These are phyloP conservation scores for Calonectria crousiana DNA, from an alignment of 2,329 filamentous ascomycete genomes.

Conservation along the genomic window DNA sequence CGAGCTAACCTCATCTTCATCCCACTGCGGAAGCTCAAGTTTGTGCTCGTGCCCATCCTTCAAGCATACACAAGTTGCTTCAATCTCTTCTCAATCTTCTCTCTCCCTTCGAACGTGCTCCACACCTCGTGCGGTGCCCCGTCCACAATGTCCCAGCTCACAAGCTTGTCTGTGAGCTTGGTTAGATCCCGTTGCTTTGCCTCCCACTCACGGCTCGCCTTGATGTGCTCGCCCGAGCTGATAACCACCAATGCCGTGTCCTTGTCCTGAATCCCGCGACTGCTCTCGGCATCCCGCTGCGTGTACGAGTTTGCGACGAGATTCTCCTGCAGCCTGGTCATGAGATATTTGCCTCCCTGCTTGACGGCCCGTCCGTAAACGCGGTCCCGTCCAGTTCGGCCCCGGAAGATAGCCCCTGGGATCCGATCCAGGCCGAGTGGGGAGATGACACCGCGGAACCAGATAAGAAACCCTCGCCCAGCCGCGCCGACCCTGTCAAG, in stretches of 20 bases:
- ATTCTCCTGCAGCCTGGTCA: slow-evolving; percentile 92
- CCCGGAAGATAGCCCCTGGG: slow-evolving; percentile 83
- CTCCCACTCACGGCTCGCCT: slow-evolving; percentile 79
- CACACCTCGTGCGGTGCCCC: slow-evolving; percentile 90
- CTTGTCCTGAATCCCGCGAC: slow-evolving; percentile 82
- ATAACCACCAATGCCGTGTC: slow-evolving; percentile 83
- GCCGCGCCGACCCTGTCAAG: slow-evolving; percentile 76
- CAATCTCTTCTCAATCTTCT: slow-evolving; percentile 83
- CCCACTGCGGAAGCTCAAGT: neutral
- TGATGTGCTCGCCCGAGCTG: slow-evolving; percentile 81
- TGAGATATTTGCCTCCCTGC: slow-evolving; percentile 86
- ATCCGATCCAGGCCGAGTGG: slow-evolving; percentile 88
- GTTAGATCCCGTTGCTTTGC: slow-evolving; percentile 87
- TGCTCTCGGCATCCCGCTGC: slow-evolving; percentile 83
- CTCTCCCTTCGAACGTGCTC: slow-evolving; percentile 78
- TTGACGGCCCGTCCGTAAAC: slow-evolving; percentile 85
- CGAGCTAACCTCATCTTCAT: neutral
- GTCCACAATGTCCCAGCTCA: slow-evolving; percentile 88
- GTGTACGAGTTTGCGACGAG: slow-evolving; percentile 88
- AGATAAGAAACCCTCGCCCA: slow-evolving; percentile 83
- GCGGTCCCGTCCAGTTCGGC: slow-evolving; percentile 84
- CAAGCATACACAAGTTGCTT: slow-evolving; percentile 69
- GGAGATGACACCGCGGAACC: slow-evolving; percentile 87
- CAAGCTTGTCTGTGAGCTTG: slow-evolving; percentile 81
- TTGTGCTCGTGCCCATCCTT: slow-evolving; percentile 5